Conservation (phyloP, 495 filamentous ascomycete species). For the Talaromyces wortmannii region DNA sequence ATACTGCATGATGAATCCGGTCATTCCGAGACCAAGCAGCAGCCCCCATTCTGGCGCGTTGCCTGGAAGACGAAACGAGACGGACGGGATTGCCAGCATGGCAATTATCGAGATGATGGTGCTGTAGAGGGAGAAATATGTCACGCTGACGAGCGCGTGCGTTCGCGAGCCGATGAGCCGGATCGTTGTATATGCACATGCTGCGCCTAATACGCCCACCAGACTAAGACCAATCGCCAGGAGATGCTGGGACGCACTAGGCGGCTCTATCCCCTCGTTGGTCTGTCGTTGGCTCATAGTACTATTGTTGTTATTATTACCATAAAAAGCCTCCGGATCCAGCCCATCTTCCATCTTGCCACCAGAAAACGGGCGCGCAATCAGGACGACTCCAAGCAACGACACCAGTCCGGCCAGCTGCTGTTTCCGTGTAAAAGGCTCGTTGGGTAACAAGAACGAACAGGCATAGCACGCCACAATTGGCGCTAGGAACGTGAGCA, state of each 20-base stretch:
- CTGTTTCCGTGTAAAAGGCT: slow-evolving; percentile 74
- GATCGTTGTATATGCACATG: slow-evolving; percentile 72
- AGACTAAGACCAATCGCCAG: slow-evolving; percentile 67
- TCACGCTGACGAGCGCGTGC: slow-evolving; percentile 79
- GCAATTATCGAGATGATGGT: slow-evolving; percentile 57
- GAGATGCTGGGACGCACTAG: slow-evolving; percentile 55
- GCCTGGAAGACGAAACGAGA: slow-evolving; percentile 58
- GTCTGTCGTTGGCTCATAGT: neutral
- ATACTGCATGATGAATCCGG: slow-evolving; percentile 83
- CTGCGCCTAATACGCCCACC: slow-evolving; percentile 72
- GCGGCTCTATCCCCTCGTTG: slow-evolving; percentile 18
- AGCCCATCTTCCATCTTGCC: neutral
- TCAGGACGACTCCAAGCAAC: slow-evolving; percentile 74
- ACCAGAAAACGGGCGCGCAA: slow-evolving; percentile 61
- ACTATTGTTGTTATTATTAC: neutral
- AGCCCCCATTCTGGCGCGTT: slow-evolving; percentile 61
- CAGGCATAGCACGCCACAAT: slow-evolving; percentile 79
- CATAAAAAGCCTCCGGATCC: slow-evolving; percentile 1
- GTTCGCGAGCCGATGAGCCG: slow-evolving; percentile 79
- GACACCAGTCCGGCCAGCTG: slow-evolving; percentile 71
- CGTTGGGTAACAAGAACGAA: slow-evolving; percentile 60
- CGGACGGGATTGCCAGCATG: slow-evolving; percentile 49
- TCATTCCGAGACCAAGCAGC: slow-evolving; percentile 61
- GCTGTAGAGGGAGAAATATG: slow-evolving; percentile 72
- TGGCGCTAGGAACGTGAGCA: slow-evolving; percentile 85